Percentiles rank a stretch among this genome's conserved stretches.
phyloP scores from a whole-genome alignment of 495 filamentous ascomycete genomes.

The Penicillium crystallinum region DNA sequence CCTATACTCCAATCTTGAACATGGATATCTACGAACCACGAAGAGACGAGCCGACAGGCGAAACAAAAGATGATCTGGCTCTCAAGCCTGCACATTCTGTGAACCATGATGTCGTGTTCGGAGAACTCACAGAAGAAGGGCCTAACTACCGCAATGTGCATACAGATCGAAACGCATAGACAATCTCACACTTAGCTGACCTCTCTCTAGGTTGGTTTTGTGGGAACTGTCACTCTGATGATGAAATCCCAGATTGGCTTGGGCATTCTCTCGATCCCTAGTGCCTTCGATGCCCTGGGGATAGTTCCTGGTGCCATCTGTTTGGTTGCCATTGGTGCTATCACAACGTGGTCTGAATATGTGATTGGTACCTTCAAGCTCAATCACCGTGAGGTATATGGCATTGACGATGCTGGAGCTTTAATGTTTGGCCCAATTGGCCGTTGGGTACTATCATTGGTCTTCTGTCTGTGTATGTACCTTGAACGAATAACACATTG shows the following conservation, averaged over 20 bases:
- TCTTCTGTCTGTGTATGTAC: conserved; percentile 34
- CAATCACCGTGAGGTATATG: conserved; percentile 55
- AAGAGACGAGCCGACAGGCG: background rate
- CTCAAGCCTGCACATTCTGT: background rate
- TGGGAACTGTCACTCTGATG: conserved; percentile 18
- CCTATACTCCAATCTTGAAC: background rate
- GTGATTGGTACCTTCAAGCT: conserved; percentile 65
- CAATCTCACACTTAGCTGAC: background rate
- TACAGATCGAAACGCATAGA: background rate
- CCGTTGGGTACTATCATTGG: conserved; percentile 51
- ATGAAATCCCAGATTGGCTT: conserved; percentile 45
- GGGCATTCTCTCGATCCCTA: conserved; percentile 50
- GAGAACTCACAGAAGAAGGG: conserved; percentile 13
- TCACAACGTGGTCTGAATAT: conserved; percentile 65
- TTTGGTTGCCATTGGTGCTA: conserved; percentile 46
- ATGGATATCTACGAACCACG: background rate
- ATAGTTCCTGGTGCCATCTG: conserved; percentile 49
- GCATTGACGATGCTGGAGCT: conserved; percentile 60
- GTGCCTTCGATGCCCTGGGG: conserved; percentile 50
- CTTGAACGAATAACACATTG: background rate
- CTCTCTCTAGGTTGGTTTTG: conserved; percentile 8
- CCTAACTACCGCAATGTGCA: conserved; percentile 15
- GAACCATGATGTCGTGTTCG: conserved; percentile 13
- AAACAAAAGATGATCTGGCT: background rate
- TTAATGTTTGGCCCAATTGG: conserved; percentile 57